Evolutionary conservation across 179 eudicot genomes (phyloP).

Genomic region (Beta corolliflora): DNA sequence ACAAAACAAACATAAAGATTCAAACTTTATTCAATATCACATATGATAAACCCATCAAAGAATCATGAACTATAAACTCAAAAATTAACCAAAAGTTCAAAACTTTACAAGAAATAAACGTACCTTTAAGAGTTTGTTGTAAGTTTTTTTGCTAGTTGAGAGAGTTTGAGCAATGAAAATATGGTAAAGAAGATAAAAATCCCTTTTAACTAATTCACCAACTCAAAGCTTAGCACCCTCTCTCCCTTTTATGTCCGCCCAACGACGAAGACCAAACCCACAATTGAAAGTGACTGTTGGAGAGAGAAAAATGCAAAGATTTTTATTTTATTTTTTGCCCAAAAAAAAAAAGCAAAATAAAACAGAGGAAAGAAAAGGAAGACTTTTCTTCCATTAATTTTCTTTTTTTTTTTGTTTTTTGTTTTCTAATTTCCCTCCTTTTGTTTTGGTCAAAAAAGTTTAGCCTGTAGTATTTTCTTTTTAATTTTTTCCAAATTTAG

Average conservation of each 20-base stretch:
- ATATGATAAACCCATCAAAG: constrained; percentile 18
- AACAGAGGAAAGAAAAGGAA: too few species aligned
- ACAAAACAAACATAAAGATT: constrained; percentile 5
- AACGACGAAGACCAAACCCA: constrained; percentile 35
- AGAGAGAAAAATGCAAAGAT: constrained; percentile 15
- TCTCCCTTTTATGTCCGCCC: constrained; percentile 44
- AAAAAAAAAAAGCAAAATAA: too few species aligned
- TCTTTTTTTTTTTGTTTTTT: background rate
- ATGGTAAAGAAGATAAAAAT: constrained; percentile 7
- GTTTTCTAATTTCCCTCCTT: background rate
- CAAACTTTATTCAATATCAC: constrained; percentile 14
- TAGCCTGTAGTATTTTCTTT: background rate
- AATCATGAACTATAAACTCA: constrained; percentile 4
- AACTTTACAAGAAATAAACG: background rate
- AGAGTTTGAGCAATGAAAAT: background rate
- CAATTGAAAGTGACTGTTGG: constrained; percentile 32
- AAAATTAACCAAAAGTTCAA: background rate
- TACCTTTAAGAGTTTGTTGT: background rate
- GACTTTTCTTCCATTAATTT: constrained; percentile 6
- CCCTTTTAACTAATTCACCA: constrained; percentile 27
- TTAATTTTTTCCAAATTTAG: background rate
- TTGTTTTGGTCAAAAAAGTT: constrained; percentile 45
- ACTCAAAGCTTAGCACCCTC: constrained; percentile 15
- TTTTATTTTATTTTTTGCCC: background rate
- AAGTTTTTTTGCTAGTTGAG: background rate